phyloP scores from a whole-genome alignment of 1,139 yeast species.

The Lodderomyces theae region DNA sequence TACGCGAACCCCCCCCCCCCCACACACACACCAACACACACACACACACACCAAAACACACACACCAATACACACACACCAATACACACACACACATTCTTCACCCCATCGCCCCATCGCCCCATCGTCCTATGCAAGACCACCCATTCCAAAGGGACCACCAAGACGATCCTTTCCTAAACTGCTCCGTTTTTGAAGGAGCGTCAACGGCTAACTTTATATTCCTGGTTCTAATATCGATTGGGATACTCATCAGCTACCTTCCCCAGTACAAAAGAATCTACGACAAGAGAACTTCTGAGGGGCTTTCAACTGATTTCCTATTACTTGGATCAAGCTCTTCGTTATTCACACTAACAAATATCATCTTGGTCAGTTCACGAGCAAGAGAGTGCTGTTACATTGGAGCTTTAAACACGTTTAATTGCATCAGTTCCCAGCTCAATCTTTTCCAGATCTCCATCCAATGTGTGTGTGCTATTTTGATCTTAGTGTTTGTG shows the following conservation, averaged over 20 bases:
- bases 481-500: conserved; percentile 56
- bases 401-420: conserved; percentile 36
- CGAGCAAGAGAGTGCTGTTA: conserved; percentile 55
- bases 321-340: conserved; percentile 72
- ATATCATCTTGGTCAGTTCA: conserved; percentile 60
- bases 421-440: conserved; percentile 69
- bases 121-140: conserved; percentile 2
- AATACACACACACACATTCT: background rate
- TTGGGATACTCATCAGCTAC: conserved; percentile 73
- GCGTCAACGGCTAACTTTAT: conserved; percentile 48
- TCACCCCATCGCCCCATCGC: too few species aligned
- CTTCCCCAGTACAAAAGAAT: conserved; percentile 74
- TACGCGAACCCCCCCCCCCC: too few species aligned
- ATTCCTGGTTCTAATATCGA: conserved; percentile 52
- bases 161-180: background rate
- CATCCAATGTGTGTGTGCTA: conserved; percentile 64
- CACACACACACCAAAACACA: too few species aligned
- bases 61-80: background rate
- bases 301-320: conserved; percentile 76
- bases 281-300: conserved; percentile 58
- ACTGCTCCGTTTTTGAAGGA: conserved; percentile 43
- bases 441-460: conserved; percentile 70
- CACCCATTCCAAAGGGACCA: background rate
- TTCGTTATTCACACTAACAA: conserved; percentile 66
- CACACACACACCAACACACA: too few species aligned